A percentile compares a stretch with the other conserved stretches of the same genome.
phyloP scores from a whole-genome alignment of 2,329 filamentous ascomycete species.

The Cladosporium sp. region DNA sequence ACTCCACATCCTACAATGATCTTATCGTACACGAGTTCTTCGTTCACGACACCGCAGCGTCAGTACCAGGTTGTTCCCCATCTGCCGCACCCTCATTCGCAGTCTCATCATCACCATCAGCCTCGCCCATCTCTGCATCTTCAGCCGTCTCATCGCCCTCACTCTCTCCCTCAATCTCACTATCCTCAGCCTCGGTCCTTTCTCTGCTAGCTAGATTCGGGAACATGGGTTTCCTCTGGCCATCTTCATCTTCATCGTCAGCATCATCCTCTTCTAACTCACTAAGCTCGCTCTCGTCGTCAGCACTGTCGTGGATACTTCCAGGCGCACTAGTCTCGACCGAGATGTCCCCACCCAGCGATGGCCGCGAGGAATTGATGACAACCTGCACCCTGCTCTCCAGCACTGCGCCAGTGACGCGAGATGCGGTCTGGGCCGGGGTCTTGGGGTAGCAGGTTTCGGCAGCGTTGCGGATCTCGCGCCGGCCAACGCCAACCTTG shows the following conservation, averaged over 20 bases:
- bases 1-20: background rate
- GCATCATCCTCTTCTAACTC: conserved; percentile 43
- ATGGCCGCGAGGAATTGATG: conserved; percentile 27
- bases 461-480: conserved; percentile 60
- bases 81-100: background rate
- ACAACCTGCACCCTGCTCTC: conserved; percentile 30
- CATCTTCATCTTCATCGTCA: conserved; percentile 18
- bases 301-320: conserved; percentile 55
- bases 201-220: conserved; percentile 25
- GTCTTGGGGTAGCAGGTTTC: conserved; percentile 54
- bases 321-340: conserved; percentile 55
- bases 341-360: conserved; percentile 35
- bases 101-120: conserved; percentile 19
- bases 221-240: conserved; percentile 25
- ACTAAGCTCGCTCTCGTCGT: conserved; percentile 57
- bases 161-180: conserved; percentile 22
- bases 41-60: background rate
- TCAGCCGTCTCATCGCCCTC: conserved; percentile 22
- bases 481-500: conserved; percentile 59
- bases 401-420: conserved; percentile 13
- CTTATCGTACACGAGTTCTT: background rate
- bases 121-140: conserved; percentile 29
- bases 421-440: conserved; percentile 20
- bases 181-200: conserved; percentile 19
- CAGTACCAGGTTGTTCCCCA: background rate